These are phyloP conservation scores for Ophiostoma ulmi DNA, from an alignment of 2,329 filamentous ascomycete species.

Conservation along the genomic window DNA sequence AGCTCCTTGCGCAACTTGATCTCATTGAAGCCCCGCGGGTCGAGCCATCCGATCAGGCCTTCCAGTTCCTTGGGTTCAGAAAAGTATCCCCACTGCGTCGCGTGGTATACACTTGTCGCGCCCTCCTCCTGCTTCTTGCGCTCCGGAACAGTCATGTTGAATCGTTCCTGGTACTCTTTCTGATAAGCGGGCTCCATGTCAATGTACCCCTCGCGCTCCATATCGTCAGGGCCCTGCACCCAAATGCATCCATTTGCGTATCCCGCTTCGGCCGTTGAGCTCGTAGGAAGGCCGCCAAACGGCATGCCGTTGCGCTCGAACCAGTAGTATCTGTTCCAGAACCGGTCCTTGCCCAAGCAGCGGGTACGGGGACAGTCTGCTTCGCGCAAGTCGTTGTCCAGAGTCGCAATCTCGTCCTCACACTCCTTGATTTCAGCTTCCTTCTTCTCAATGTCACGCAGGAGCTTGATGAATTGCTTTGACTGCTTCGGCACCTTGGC, in stretches of 20 bases:
- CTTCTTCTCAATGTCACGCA: conserved; percentile 85
- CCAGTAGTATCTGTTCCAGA: conserved; percentile 99
- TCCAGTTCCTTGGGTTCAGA: conserved; percentile 75
- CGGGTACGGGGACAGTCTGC: conserved; percentile 88
- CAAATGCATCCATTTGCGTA: conserved; percentile 95
- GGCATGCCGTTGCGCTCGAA: conserved; percentile 99
- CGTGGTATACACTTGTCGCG: conserved; percentile 67
- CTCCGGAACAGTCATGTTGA: conserved; percentile 77
- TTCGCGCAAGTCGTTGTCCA: conserved; percentile 90
- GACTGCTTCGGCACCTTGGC: conserved; percentile 70
- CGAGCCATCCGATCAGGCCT: conserved; percentile 78
- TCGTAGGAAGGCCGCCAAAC: conserved; percentile 78
- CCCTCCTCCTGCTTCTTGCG: conserved; percentile 85
- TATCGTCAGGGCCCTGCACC: conserved; percentile 90
- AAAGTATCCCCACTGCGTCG: conserved; percentile 86
- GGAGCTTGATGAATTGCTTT: conserved; percentile 80
- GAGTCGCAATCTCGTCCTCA: conserved; percentile 76
- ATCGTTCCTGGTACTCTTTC: conserved; percentile 69
- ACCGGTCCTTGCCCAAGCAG: conserved; percentile 86
- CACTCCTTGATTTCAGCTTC: conserved; percentile 73
- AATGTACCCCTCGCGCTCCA: conserved; percentile 81
- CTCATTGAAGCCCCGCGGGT: conserved; percentile 80
- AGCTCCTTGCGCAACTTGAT: conserved; percentile 84
- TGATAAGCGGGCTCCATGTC: conserved; percentile 67
- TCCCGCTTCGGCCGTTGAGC: conserved; percentile 77